Conservation (phyloP, 169 alveolate species). For the Plasmodium coatneyi region DNA sequence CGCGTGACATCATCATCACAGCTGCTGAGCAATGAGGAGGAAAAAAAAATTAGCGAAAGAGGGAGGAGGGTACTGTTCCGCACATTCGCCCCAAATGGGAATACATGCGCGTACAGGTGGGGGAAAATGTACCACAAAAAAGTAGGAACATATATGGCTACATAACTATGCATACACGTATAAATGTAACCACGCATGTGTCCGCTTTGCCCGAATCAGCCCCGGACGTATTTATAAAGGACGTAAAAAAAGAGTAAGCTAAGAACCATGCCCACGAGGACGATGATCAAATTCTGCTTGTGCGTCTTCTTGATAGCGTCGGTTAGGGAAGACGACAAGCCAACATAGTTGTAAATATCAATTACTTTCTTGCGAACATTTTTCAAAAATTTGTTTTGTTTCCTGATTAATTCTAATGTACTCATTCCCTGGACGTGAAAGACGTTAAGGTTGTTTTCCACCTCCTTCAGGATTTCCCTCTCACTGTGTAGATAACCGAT, state of each 20-base stretch:
- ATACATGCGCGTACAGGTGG: neutral
- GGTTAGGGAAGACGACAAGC: conserved; percentile 47
- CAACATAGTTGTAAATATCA: conserved; percentile 57
- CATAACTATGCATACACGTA: neutral
- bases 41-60: neutral
- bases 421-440: conserved; percentile 60
- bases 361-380: conserved; percentile 60
- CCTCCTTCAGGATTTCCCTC: conserved; percentile 50
- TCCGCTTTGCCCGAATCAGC: neutral
- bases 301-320: conserved; percentile 46
- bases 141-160: neutral
- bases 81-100: neutral
- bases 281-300: conserved; percentile 59
- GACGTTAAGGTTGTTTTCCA: conserved; percentile 46
- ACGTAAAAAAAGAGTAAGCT: conserved; percentile 31
- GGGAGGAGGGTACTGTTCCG: neutral
- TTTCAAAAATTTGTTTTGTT: conserved; percentile 68
- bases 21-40: neutral
- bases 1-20: neutral
- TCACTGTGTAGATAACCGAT: conserved; percentile 56
- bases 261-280: conserved; percentile 43
- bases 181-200: neutral
- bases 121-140: neutral
- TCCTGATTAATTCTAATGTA: conserved; percentile 44
- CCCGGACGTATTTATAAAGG: conserved; percentile 5